Evolutionary conservation across 164 flowering plant species (phyloP), one percentile per base, ranked within the genome.

Genomic region (Liquidambar formosana): DNA sequence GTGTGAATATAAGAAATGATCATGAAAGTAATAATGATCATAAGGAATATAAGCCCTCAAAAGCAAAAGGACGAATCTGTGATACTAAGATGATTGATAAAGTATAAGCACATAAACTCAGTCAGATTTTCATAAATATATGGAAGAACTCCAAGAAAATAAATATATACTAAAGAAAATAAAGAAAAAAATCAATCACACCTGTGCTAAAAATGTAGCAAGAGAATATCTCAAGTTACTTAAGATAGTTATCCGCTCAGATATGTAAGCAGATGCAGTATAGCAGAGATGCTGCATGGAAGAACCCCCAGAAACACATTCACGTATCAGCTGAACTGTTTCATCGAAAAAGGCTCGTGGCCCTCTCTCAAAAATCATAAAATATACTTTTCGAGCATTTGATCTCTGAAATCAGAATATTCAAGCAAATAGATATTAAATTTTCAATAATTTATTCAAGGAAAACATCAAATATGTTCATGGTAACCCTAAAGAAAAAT

Each of bases 341-440:
- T 78, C 97, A 67, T 79, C 71, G 53, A 89, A 14, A 76, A 95
- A 95, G 59, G 96, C 97, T 56, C 61, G 26, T 19, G 97, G 99
- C 22, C 99, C 99, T 82, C 96, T 84, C 79, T 93, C 93, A 71
- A 88, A 84, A 63, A 95, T 48, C 91, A 95, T 87, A 73, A 93
- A 93, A 77, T 88, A 89, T 0, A 82, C 69, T 73, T 84, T 93
- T 52, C 72, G 84, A 73, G 85, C 80, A 82, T 78, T 73, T 43
- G 96, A 82, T 45, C 86, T 90, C 97, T 93, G 72, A 69, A 70
- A 71, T 47, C 15, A 27, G 4, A 69, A 6, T n/a, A 58, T 8
- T 16, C 19, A 26, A 33, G 33, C 28, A 41, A 63, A 16, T 16
- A 43, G 10, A 25, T 14, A 6, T 15, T 57, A 41, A 27, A 57